A percentile compares a stretch with the other conserved stretches of the same genome.
These are phyloP conservation scores for Talaromyces sp. DNA, from an alignment of 2,329 filamentous ascomycete genomes.

Conservation along the genomic window DNA sequence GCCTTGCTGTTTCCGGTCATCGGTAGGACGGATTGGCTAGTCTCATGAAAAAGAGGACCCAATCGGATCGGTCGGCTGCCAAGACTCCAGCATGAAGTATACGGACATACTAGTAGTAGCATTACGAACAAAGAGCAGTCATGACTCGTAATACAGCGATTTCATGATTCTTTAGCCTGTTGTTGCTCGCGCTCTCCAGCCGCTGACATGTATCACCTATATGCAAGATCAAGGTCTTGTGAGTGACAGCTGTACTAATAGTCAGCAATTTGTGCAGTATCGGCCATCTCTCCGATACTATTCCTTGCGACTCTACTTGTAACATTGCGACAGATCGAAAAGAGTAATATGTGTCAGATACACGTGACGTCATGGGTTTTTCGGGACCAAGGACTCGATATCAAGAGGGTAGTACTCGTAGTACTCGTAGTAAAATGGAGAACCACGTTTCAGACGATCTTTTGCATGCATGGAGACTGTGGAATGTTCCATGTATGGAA, in stretches of 20 bases:
- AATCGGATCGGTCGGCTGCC: not conserved
- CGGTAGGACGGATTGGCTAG: not conserved
- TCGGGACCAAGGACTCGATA: too few species aligned
- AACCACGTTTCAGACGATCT: not conserved
- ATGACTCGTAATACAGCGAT: not conserved
- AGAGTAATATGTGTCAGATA: not conserved
- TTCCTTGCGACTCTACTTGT: too few species aligned
- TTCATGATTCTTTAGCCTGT: not conserved
- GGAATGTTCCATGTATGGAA: not conserved
- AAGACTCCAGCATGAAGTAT: not conserved
- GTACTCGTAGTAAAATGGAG: not conserved
- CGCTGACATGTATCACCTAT: not conserved
- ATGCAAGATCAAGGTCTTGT: not conserved
- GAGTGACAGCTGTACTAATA: not conserved
- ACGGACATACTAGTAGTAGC: too few species aligned
- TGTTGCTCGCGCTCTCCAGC: not conserved
- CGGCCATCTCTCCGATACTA: not conserved
- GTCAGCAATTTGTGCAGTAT: not conserved
- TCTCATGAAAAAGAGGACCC: not conserved
- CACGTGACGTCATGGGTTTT: not conserved
- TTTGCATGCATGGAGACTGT: not conserved
- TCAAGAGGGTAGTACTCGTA: too few species aligned
- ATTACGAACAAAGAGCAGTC: not conserved
- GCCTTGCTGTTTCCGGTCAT: conserved; percentile 6
- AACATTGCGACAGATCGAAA: not conserved